Conservation (phyloP, 495 filamentous ascomycete genomes). For the Trichocladium uniseriatum region DNA sequence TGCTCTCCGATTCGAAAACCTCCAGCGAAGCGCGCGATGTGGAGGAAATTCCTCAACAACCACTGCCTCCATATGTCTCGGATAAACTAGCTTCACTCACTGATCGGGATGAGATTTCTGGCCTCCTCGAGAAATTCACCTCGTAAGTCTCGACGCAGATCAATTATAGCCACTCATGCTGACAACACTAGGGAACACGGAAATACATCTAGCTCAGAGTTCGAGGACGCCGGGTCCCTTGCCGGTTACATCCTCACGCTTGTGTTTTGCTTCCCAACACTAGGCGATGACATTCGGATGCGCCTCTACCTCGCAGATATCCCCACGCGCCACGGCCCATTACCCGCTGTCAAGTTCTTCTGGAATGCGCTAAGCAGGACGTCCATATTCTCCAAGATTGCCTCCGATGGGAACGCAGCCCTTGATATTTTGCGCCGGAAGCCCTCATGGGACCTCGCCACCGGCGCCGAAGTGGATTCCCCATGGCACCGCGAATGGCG, state of each 20-base stretch:
- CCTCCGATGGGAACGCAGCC: constrained; percentile 20
- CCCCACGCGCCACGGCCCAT: constrained; percentile 33
- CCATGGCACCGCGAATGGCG: constrained; percentile 67
- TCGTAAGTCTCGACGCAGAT: constrained; percentile 24
- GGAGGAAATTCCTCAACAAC: constrained; percentile 6
- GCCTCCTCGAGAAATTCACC: constrained; percentile 30
- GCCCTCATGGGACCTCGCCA: background rate
- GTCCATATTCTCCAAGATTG: constrained; percentile 55
- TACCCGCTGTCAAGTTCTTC: constrained; percentile 79
- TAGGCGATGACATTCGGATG: constrained; percentile 88
- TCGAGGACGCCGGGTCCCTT: constrained; percentile 59
- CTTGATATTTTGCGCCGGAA: constrained; percentile 20
- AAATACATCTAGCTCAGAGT: constrained; percentile 21
- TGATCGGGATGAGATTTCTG: constrained; percentile 33
- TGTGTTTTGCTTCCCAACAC: constrained; percentile 72
- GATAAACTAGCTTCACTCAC: constrained; percentile 28
- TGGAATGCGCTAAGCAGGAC: constrained; percentile 70
- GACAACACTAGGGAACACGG: constrained; percentile 22
- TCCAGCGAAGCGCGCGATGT: constrained; percentile 2
- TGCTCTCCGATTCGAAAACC: background rate
- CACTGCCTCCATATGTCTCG: constrained; percentile 26
- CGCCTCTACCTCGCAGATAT: constrained; percentile 82
- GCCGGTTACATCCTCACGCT: constrained; percentile 83
- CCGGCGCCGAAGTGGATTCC: constrained; percentile 13
- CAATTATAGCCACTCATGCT: constrained; percentile 6